phyloP scores from a whole-genome alignment of 495 filamentous ascomycete species.

The Neohortaea acidophila region DNA sequence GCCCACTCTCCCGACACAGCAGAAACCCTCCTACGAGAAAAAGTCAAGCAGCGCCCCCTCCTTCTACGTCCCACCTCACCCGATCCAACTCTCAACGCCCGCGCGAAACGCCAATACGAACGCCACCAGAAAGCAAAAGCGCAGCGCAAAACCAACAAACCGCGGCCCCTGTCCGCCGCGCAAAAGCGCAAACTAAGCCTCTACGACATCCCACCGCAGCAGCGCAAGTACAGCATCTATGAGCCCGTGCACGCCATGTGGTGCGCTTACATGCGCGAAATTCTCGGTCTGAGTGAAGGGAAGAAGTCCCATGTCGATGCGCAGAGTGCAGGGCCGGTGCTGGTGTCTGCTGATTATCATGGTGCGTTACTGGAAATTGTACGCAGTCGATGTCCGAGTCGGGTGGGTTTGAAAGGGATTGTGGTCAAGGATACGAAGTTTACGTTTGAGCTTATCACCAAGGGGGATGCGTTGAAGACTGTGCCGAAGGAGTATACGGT shows the following conservation, averaged over 20 bases:
- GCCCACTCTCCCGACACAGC: constrained; percentile 60
- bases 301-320: constrained; percentile 34
- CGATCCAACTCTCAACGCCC: constrained; percentile 36
- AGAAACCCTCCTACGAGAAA: constrained; percentile 56
- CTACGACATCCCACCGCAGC: constrained; percentile 53
- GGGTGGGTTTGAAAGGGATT: constrained; percentile 74
- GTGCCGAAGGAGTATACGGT: constrained; percentile 71
- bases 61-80: constrained; percentile 60
- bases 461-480: constrained; percentile 46
- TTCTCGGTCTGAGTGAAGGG: constrained; percentile 38
- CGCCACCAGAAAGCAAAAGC: constrained; percentile 39
- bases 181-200: constrained; percentile 59
- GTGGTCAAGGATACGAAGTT: constrained; percentile 79
- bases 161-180: constrained; percentile 62
- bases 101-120: constrained; percentile 42
- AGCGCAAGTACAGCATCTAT: constrained; percentile 62
- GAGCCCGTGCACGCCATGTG: constrained; percentile 63
- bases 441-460: constrained; percentile 68
- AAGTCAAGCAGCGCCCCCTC: constrained; percentile 69
- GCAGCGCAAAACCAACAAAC: constrained; percentile 39
- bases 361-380: constrained; percentile 76
- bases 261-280: constrained; percentile 66
- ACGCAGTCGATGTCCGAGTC: constrained; percentile 57
- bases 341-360: constrained; percentile 77
- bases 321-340: constrained; percentile 43